Conservation (phyloP, 805 yeast genomes). For the Candida insectalens region DNA sequence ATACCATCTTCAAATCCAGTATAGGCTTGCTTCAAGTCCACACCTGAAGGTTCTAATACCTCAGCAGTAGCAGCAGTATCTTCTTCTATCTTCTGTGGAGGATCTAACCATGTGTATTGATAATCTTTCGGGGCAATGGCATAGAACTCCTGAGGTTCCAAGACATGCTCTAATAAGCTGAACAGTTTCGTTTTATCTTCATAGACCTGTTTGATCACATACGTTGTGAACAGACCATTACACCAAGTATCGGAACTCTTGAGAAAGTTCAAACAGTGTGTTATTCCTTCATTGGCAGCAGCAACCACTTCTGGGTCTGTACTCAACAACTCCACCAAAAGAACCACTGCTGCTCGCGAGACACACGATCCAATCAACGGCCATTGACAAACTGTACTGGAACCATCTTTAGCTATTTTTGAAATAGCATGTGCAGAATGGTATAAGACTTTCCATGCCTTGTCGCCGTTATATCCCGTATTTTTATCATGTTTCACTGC, state of each 20-base stretch:
- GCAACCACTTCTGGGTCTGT: conserved; percentile 4
- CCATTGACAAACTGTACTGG: conserved; percentile 2
- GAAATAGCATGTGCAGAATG: conserved; percentile 66
- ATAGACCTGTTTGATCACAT: conserved; percentile 3
- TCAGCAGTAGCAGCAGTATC: neutral
- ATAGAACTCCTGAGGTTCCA: conserved; percentile 3
- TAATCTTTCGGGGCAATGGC: neutral
- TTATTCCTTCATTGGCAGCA: conserved; percentile 6
- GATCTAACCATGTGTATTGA: too few relatives aligned
- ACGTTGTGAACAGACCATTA: neutral
- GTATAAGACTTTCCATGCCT: conserved; percentile 67
- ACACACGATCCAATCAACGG: conserved; percentile 5
- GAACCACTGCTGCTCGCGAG: conserved; percentile 4
- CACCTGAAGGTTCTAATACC: neutral
- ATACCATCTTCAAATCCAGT: neutral
- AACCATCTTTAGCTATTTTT: conserved; percentile 2
- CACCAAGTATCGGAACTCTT: conserved; percentile 2
- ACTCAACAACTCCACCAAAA: conserved; percentile 3
- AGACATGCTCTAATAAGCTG: conserved; percentile 1
- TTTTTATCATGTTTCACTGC: conserved; percentile 8
- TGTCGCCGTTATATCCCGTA: conserved; percentile 35
- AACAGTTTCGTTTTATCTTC: conserved; percentile 5
- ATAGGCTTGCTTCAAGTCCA: neutral
- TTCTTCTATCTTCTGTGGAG: too few relatives aligned
- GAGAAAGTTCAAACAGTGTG: conserved; percentile 4